Evolutionary conservation across 371 early-diverging fungal species (phyloP).

Genomic region (Mucor velutinosus): DNA sequence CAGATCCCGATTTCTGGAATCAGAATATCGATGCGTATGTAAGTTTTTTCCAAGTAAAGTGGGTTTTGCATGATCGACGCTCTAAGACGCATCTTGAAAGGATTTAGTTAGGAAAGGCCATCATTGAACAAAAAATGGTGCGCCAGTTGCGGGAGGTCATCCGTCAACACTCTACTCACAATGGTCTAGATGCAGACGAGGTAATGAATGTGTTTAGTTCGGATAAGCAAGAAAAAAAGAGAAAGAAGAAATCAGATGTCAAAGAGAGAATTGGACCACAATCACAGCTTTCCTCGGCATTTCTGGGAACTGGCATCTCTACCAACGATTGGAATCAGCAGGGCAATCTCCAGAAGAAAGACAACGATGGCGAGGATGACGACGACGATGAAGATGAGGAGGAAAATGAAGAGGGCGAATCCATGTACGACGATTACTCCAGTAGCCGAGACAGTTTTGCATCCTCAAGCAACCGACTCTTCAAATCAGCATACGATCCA

Average conservation of each 20-base stretch:
- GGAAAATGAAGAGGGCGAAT: neutral
- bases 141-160: constrained; percentile 71
- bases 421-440: neutral
- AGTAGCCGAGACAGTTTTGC: neutral
- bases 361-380: constrained; percentile 1
- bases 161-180: constrained; percentile 60
- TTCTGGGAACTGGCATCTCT: constrained; percentile 29
- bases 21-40: constrained; percentile 70
- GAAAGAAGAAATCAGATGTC: neutral
- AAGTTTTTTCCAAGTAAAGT: neutral
- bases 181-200: constrained; percentile 34
- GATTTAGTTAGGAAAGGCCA: constrained; percentile 58
- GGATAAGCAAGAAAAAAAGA: neutral
- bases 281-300: constrained; percentile 28
- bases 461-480: neutral
- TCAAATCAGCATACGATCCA: neutral
- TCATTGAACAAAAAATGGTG: constrained; percentile 74
- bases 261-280: constrained; percentile 16
- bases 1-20: constrained; percentile 89
- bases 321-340: constrained; percentile 10
- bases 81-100: neutral
- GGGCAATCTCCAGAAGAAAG: constrained; percentile 7
- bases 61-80: neutral
- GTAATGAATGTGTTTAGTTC: constrained; percentile 15
- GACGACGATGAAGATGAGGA: neutral